phyloP scores from a whole-genome alignment of 1,284 basidiomycete genomes.

The Puccinia horiana region DNA sequence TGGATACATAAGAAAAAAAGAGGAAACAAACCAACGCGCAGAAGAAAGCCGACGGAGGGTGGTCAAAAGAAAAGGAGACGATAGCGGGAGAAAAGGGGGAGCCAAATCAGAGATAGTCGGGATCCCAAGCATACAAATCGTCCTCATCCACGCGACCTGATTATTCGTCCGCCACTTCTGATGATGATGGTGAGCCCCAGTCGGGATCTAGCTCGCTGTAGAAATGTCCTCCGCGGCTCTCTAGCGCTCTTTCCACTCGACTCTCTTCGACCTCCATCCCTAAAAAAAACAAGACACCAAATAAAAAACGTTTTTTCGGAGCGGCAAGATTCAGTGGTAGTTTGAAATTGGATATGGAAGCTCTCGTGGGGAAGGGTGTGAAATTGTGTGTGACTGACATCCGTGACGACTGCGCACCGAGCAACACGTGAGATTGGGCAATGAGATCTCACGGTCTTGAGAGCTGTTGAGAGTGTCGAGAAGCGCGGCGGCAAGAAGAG shows the following conservation, averaged over 20 bases:
- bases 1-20: no score
- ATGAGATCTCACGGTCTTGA: not conserved
- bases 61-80: no score
- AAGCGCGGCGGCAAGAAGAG: not conserved
- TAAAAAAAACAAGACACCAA: not conserved
- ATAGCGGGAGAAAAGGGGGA: no score
- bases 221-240: not conserved
- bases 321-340: not conserved
- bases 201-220: no score
- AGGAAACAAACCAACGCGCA: no score
- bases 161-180: no score
- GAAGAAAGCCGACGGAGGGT: no score
- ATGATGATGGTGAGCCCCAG: no score
- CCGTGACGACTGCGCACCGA: not conserved
- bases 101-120: no score
- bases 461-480: not conserved
- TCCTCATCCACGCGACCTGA: no score
- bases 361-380: not conserved
- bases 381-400: not conserved
- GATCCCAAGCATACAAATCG: no score
- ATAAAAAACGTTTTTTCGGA: not conserved
- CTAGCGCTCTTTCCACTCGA: no score
- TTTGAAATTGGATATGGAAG: not conserved
- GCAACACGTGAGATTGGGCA: conserved; percentile 17
- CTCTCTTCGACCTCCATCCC: not conserved